Evolutionary conservation across 331 rosid genomes (phyloP), one percentile per base, ranked within the genome.

Genomic region (Quercus tomentella): DNA sequence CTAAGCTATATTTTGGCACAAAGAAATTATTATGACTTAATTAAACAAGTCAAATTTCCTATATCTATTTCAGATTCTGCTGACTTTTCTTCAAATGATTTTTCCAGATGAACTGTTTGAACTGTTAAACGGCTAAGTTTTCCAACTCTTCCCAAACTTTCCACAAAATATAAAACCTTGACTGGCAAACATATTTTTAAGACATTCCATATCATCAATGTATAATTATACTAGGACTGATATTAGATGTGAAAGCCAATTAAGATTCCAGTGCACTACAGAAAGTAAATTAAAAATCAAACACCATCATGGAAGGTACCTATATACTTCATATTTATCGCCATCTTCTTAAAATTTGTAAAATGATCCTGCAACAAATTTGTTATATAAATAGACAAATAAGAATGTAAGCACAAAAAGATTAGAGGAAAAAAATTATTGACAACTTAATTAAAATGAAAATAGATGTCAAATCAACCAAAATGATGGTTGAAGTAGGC

Each of bases 281-380:
- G 45, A 61, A 82, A 70, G 5, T 16, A 75, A 61, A 58, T 35
- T 54, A 54, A 72, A 68, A 60, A n/a, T 7, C 1, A 9, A 30
- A 52, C 52, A 14, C 74, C 58, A 56, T 31, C 56, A 52, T 37
- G n/a, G 67, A 77, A 76, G 18, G 8, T 93, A 95, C 99, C 99
- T 85, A 95, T 95, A 81, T 91, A 91, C 82, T 95, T 95, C 96
- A 90, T 90, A 87, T 93, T 93, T 80, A 93, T 77, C 0, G 86
- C 56, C 94, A 86, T 88, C 94, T 91, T 91, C 68, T 17, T 84
- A 43, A 77, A 85, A 76, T 79, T 82, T 65, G 91, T 77, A 80
- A 93, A 91, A 90, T 93, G 88, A 82, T 88, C 93, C 99, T 93
- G 91, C 22, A 56, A 73, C 57, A 79, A 18, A 33, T 70, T 58